These are phyloP conservation scores for Coffea eugenioides DNA, from an alignment of 257 asterid species.

Conservation along the genomic window DNA sequence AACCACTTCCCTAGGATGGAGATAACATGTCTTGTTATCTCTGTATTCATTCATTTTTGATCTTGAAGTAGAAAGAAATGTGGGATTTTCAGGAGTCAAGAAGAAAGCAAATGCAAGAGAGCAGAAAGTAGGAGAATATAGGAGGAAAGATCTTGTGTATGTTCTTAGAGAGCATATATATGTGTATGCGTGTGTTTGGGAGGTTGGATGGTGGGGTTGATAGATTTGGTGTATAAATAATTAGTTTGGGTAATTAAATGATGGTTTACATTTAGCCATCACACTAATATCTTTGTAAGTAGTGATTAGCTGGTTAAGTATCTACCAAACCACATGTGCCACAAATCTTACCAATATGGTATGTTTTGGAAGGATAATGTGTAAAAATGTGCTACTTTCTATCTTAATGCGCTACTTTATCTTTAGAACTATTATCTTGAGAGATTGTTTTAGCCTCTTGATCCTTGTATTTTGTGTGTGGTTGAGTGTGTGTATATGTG, in stretches of 20 bases:
- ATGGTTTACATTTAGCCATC: background rate
- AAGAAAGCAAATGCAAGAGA: background rate
- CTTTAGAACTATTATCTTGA: too few relatives aligned
- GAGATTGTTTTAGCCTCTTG: background rate
- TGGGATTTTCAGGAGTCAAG: background rate
- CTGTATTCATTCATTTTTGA: slow-evolving; percentile 27
- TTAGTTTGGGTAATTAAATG: too few relatives aligned
- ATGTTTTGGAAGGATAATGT: background rate
- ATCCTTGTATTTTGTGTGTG: background rate
- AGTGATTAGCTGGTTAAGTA: background rate
- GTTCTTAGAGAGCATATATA: background rate
- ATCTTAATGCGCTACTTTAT: too few relatives aligned
- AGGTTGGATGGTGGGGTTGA: background rate
- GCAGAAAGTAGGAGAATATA: background rate
- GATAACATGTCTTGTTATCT: slow-evolving; percentile 45
- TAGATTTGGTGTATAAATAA: background rate
- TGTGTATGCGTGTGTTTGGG: too few relatives aligned
- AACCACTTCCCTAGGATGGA: slow-evolving; percentile 57
- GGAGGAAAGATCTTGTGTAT: background rate
- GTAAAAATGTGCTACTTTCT: background rate
- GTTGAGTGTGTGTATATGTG: background rate
- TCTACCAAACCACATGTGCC: background rate
- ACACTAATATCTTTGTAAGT: background rate
- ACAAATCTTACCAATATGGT: background rate
- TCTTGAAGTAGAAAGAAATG: background rate